Evolutionary conservation across 129 eudicot species (phyloP), one percentile per base, ranked within the genome.

Genomic region (Chrysanthemum makinoi): DNA sequence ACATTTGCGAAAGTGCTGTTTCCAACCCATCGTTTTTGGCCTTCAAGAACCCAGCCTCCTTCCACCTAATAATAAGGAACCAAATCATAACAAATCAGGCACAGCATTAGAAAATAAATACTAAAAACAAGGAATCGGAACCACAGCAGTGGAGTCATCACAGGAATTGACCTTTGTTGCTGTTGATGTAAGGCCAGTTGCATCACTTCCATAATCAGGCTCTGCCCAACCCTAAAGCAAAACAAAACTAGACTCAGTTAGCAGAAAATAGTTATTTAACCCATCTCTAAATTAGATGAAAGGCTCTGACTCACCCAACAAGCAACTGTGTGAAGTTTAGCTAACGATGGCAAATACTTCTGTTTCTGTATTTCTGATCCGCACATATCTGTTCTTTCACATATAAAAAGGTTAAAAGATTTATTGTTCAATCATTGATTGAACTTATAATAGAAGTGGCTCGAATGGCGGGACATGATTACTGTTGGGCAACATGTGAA

Each of bases 171-270:
- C 98, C 89, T 94, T 94, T 74, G 85, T 90, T 68, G 99, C 99
- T 55, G 90, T 87, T 65, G 97, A 89, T 81, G 79, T 80, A 67
- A 94, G 77, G 60, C 84, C 83, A 84, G 97, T 94, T 66, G 99
- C 99, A 83, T 94, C 99, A 86, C 99, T 90, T 70, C 99, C 99
- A 81, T 94, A 85, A 63, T 90, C 94, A 49, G 99, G 97, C 85
- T 94, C 97, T 22, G 97, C 90, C 84, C 90, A 26, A 62, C 82
- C 99, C 99, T 94, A 70, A 24, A 10, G 11, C 44, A 48, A 72
- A 59, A 47, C 19, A 53, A 65, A 75, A 24, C 12, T 43, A 24
- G 10, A 11, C 19, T 4, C 43, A 33, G 5, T 33, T 33, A 33
- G 43, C 43, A 33, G 7, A 28, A 33, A 14, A 60, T 4, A 66